Base-by-base conservation (phyloP, 2,329 filamentous ascomycete species). In the Davidsoniella virescens region DNA sequence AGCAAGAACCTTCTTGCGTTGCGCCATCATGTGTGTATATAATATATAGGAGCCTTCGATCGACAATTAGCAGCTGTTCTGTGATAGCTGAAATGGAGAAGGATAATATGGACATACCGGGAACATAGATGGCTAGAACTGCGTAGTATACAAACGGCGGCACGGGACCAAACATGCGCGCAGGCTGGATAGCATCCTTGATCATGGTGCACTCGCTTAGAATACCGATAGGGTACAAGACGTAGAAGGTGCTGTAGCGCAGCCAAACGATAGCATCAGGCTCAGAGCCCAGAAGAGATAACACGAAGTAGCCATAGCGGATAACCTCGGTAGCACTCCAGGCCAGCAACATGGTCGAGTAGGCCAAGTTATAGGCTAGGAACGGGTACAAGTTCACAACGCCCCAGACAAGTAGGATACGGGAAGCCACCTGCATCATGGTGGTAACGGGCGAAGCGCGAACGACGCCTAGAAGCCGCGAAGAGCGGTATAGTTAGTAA, bases 291-390 rank as follows among this genome's bases (percentile, higher is more conserved):
- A 70, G 67, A 29, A 92, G 74, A 58, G 78, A 79, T 59, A 87
- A 72, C 36, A 84, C 83, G 63, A 96, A 96, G 72, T 85, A 98
- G 44, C 78, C 76, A 73, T 98, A 98, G 50, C 92, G 82, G 59
- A 95, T 82, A 49, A 94, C 84, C 68, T 98, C 92, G 54, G 92
- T 95, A 53, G 86, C 65, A 56, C 79, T 82, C 90, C 92, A 96
- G 29, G 92, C 88, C 51, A 82, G 60, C 52, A 96, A 73, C 85
- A 94, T 87, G 59, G 73, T 75, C 56, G 78, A 71, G 70, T 88
- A 93, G 51, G 73, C 76, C 17, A 73, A 67, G 55, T 71, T 76
- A 47, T 67, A 60, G 53, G 78, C 77, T 49, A 82, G 73, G 51
- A 70, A 66, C 8, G 84, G 84, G 68, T 90, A 94, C 39, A 73